A percentile compares a stretch with the other conserved stretches of the same genome.
Conservation (phyloP, 768 basidiomycete genomes). For the Scleroderma bovista region DNA sequence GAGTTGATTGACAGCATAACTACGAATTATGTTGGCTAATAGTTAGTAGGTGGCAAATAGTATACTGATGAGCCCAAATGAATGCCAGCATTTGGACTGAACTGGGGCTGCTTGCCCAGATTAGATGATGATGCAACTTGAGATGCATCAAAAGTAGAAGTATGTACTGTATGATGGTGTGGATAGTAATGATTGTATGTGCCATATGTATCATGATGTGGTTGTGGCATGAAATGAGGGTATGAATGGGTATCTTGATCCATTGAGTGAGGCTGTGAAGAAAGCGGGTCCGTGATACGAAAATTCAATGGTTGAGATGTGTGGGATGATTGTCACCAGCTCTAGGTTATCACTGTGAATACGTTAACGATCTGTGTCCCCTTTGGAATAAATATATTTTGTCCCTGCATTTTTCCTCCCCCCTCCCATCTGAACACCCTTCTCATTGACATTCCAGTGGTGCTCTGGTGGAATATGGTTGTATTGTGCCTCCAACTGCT, state of each 20-base stretch:
- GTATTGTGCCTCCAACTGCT: not conserved
- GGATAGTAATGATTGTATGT: too few relatives aligned
- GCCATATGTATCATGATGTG: too few relatives aligned
- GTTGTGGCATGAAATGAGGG: too few relatives aligned
- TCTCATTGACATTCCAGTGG: conserved; percentile 9
- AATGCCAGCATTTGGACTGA: not conserved
- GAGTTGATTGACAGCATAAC: not conserved
- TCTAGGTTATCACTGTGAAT: conserved; percentile 33
- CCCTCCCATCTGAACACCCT: conserved; percentile 8
- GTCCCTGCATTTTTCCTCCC: conserved; percentile 5
- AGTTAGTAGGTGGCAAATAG: not conserved
- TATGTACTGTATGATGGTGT: too few relatives aligned
- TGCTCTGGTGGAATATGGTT: conserved; percentile 3
- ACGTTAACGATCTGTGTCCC: conserved; percentile 19
- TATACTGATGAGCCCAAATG: not conserved
- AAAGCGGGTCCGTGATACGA: too few relatives aligned
- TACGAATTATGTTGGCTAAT: not conserved
- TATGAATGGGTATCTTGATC: too few relatives aligned
- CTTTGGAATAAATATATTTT: not conserved
- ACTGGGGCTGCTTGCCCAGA: not conserved
- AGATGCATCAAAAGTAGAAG: not conserved
- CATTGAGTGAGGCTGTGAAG: too few relatives aligned
- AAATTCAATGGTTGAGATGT: too few relatives aligned
- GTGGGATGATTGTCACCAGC: conserved; percentile 39
- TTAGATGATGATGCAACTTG: not conserved